Evolutionary conservation across 2,329 filamentous ascomycete species (phyloP), one percentile per base, ranked within the genome.

Genomic region (Penicillium sp.): DNA sequence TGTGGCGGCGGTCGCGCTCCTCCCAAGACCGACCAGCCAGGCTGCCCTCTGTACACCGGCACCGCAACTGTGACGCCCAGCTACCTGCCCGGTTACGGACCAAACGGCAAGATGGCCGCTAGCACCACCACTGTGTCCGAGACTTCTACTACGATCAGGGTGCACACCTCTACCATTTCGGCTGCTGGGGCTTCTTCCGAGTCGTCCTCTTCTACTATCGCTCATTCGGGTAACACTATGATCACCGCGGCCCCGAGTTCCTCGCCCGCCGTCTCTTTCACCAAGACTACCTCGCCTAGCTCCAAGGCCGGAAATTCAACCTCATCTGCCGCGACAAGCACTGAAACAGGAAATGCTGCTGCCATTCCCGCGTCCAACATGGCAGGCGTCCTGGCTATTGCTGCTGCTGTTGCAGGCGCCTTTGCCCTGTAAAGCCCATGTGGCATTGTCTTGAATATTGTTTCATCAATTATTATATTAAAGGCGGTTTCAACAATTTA

Each of bases 1-100:
- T 88, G 85, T 69, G 85, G 85, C 51, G 85, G 85, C 57, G 85
- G 84, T 49, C 77, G 80, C 41, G 85, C 84, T 8, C 82, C 85
- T 3, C 80, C 83, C 54, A 87, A 83, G 74, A 82, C 80, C 14
- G 79, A 77, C 24, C 79, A 84, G 20, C 85, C 85, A 0, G 85
- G 84, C 2, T 88, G 85, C 39, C 60, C 63, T 0, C 40, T 48
- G 14, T 67, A 68, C 49, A 53, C 54, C 6, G 65, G 64, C 7
- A 65, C 65, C 0, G 60, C 49, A 14, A 61, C 59, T 8, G 39
- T 60, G n/a, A 60, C 58, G 2, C 47, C 61, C 25, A 62, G 55
- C 53, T 64, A 63, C 28, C 24, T 64, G 16, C 56, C 56, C 11
- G 61, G 62, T 16, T 63, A 51, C 25, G 61, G 61, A 0, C 59